Conservation (phyloP, 345 rosid species). For the Erysimum cheiranthoides region DNA sequence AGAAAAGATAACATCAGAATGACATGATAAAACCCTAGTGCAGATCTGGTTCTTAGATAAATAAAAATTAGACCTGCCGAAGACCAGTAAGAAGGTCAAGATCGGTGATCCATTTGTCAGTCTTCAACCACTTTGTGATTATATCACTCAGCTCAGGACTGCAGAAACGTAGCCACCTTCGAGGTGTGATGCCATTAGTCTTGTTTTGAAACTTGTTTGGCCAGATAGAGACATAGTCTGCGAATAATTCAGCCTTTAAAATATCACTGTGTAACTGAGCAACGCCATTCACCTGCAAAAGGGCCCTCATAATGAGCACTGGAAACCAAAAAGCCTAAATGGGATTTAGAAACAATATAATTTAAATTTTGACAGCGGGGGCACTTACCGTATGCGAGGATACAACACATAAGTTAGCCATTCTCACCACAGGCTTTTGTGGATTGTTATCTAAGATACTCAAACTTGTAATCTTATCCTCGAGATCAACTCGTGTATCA, state of each 20-base stretch:
- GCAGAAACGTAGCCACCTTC: constrained; percentile 96
- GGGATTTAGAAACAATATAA: not conserved
- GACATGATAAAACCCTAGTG: constrained; percentile 16
- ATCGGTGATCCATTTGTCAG: constrained; percentile 87
- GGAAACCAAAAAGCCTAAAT: constrained; percentile 21
- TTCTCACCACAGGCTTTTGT: constrained; percentile 88
- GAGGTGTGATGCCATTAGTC: constrained; percentile 97
- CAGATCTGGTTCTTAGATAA: constrained; percentile 17
- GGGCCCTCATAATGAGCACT: constrained; percentile 30
- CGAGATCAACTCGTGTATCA: constrained; percentile 64
- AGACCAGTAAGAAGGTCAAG: constrained; percentile 90
- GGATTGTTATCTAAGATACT: constrained; percentile 84
- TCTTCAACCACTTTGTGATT: constrained; percentile 90
- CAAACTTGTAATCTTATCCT: constrained; percentile 80
- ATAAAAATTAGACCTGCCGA: constrained; percentile 59
- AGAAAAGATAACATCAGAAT: constrained; percentile 42
- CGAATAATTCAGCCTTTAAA: constrained; percentile 82
- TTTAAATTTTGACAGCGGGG: not conserved
- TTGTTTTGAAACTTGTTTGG: constrained; percentile 94
- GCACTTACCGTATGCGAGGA: constrained; percentile 80
- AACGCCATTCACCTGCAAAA: constrained; percentile 90
- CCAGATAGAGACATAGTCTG: constrained; percentile 93
- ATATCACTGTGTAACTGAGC: constrained; percentile 97
- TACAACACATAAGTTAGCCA: constrained; percentile 97
- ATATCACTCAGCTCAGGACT: constrained; percentile 94